Conservation (phyloP, 352 stramenopile species). For the Phytophthora hibernalis region DNA sequence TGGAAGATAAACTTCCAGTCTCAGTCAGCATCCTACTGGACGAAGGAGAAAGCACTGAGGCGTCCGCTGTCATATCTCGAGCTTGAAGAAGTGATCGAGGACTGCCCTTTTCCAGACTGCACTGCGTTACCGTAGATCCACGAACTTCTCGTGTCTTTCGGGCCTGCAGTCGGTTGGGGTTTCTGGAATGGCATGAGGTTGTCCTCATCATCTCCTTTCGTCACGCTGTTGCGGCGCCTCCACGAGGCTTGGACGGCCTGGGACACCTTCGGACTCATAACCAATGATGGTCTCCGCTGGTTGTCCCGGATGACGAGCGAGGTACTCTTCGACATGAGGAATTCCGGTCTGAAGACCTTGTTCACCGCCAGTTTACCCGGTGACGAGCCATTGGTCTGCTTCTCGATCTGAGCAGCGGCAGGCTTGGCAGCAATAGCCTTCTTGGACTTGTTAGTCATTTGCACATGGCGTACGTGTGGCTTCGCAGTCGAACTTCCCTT, state of each 20-base stretch:
- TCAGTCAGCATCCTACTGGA: conserved; percentile 23
- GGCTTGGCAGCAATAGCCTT: conserved; percentile 12
- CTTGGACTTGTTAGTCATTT: conserved; percentile 27
- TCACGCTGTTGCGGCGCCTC: conserved; percentile 42
- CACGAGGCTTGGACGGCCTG: conserved; percentile 48
- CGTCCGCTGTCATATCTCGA: conserved; percentile 30
- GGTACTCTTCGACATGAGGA: conserved; percentile 29
- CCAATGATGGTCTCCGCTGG: conserved; percentile 9
- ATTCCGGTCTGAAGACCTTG: conserved; percentile 30
- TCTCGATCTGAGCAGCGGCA: conserved; percentile 2
- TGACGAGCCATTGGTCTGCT: conserved; percentile 8
- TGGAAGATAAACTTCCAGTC: not conserved
- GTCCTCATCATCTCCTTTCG: conserved; percentile 21
- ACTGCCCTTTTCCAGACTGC: conserved; percentile 11
- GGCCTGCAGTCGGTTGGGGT: not conserved
- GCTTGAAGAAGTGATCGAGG: conserved; percentile 24
- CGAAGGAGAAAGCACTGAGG: conserved; percentile 40
- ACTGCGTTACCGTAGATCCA: conserved; percentile 6
- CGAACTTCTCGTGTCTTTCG: conserved; percentile 20
- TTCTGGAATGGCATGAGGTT: conserved; percentile 52
- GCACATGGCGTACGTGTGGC: conserved; percentile 35
- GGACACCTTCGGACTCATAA: conserved; percentile 53
- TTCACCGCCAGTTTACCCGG: conserved; percentile 26
- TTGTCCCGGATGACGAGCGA: conserved; percentile 11
- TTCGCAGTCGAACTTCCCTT: conserved; percentile 37